These are phyloP conservation scores for Corymbia calophylla DNA, from an alignment of 441 rosid genomes.

Conservation along the genomic window DNA sequence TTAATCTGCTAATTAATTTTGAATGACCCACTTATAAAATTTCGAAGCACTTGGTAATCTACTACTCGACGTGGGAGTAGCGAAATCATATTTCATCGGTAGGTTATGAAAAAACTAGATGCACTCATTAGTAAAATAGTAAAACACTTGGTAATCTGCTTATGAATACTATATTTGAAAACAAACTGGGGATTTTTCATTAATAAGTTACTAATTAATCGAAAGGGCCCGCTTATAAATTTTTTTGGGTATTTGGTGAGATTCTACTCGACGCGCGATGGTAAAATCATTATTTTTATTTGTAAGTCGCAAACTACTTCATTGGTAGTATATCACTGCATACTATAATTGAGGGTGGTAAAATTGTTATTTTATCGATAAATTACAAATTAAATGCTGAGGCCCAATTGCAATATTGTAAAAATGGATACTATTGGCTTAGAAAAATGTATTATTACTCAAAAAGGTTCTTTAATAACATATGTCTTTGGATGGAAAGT, in stretches of 20 bases:
- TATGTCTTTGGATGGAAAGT: neutral
- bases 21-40: neutral
- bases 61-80: neutral
- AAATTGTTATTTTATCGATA: neutral
- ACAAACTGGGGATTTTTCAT: neutral
- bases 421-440: neutral
- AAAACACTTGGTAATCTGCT: neutral
- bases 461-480: neutral
- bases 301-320: neutral
- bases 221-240: no score
- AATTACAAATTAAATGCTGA: neutral
- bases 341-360: neutral
- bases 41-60: neutral
- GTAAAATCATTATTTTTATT: no score
- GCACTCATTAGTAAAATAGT: neutral
- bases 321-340: neutral
- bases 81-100: neutral
- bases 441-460: neutral
- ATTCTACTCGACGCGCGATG: neutral
- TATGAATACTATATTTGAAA: neutral
- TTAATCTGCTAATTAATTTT: neutral
- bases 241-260: neutral
- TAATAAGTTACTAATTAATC: neutral
- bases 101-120: neutral
- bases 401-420: neutral